Conservation (phyloP, 192 early-diverging fungal genomes). For the Backusella psychrophila region DNA sequence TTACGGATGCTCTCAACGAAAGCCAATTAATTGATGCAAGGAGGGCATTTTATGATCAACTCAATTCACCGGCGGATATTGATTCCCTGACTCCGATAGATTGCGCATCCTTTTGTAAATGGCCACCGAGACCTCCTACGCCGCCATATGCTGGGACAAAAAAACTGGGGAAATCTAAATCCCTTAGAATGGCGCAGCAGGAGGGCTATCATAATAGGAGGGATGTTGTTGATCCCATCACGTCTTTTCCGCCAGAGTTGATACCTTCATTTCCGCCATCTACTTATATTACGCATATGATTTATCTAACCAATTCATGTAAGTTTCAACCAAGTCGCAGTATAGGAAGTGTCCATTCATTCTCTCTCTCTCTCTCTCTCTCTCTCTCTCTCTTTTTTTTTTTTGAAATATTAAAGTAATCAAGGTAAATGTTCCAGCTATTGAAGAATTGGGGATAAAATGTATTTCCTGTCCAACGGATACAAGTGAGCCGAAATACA, state of each 20-base stretch:
- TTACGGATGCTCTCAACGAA: slow-evolving; percentile 61
- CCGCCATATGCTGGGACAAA: background rate
- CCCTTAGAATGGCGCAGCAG: background rate
- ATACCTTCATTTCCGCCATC: slow-evolving; percentile 20
- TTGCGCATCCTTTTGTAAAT: slow-evolving; percentile 13
- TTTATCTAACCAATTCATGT: slow-evolving; percentile 51
- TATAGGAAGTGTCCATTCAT: no score
- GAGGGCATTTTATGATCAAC: slow-evolving; percentile 20
- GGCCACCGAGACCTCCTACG: slow-evolving; percentile 11
- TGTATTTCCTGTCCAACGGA: slow-evolving; percentile 26
- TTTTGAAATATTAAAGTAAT: slow-evolving; percentile 10
- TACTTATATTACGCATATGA: slow-evolving; percentile 48
- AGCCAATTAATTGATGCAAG: slow-evolving; percentile 33
- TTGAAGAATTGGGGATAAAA: slow-evolving; percentile 49
- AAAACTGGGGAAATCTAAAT: background rate
- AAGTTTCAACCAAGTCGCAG: background rate
- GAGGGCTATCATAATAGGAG: background rate
- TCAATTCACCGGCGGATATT: background rate
- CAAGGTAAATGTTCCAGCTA: slow-evolving; percentile 38
- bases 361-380: background rate
- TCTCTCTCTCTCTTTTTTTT: background rate
- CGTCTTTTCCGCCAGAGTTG: slow-evolving; percentile 16
- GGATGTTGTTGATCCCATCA: background rate
- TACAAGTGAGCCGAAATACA: background rate
- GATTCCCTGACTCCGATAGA: background rate